phyloP scores from a whole-genome alignment of 768 basidiomycete species.

The Boletus barrowsii region DNA sequence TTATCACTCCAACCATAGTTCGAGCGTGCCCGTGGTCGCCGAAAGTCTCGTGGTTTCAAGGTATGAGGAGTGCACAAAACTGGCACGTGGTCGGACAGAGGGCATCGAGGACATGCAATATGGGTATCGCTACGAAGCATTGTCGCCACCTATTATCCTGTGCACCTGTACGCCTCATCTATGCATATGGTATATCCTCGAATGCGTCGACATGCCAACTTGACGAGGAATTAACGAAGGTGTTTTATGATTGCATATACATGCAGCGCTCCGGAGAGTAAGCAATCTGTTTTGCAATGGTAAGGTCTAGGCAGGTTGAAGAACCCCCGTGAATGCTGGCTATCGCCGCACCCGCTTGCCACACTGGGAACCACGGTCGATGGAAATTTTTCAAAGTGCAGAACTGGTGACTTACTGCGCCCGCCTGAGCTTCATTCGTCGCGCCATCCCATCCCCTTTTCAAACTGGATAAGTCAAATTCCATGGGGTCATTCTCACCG shows the following conservation, averaged over 20 bases:
- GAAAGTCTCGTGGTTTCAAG: conserved; percentile 98
- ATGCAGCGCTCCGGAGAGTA: background rate
- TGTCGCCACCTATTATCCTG: conserved; percentile 17
- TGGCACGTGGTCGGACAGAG: conserved; percentile 29
- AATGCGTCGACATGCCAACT: background rate
- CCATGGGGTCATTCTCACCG: conserved; percentile 5
- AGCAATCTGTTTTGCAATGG: background rate
- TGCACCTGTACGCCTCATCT: conserved; percentile 22
- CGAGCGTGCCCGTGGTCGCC: conserved; percentile 97
- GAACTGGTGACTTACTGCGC: conserved; percentile 14
- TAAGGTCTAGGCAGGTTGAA: background rate
- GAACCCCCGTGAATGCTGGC: background rate
- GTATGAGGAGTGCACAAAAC: conserved; percentile 55
- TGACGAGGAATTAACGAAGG: background rate
- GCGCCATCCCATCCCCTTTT: conserved; percentile 26
- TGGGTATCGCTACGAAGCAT: conserved; percentile 27
- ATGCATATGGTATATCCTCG: conserved; percentile 26
- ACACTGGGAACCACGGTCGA: conserved; percentile 8
- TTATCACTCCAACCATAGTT: conserved; percentile 47
- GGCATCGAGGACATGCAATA: conserved; percentile 32
- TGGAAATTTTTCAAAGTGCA: background rate
- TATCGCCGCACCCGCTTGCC: conserved; percentile 22
- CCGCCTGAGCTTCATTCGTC: conserved; percentile 9
- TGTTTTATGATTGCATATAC: background rate
- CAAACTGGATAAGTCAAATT: conserved; percentile 5